These are phyloP conservation scores for Serendipita sp. DNA, from an alignment of 768 basidiomycete species.

Conservation along the genomic window DNA sequence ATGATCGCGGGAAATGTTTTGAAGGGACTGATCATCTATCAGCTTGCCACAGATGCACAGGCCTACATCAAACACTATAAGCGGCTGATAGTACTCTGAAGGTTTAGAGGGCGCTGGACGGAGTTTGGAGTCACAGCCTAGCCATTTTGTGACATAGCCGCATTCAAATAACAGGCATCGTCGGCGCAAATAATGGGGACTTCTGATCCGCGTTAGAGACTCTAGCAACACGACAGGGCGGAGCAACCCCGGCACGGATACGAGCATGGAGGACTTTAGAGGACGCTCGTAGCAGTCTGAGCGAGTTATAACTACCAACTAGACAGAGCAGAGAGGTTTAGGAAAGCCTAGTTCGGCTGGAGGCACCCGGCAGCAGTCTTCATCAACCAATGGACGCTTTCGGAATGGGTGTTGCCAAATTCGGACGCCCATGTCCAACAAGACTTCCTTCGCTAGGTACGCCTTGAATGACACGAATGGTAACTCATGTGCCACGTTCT, in stretches of 20 bases:
- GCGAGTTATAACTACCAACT: not conserved
- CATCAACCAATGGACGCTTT: not conserved
- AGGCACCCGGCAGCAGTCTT: not conserved
- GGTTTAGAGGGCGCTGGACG: not conserved
- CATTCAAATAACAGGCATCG: not conserved
- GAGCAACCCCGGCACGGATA: not conserved
- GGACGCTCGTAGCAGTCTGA: not conserved
- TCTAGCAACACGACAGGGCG: not conserved
- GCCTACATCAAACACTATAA: slow-evolving; percentile 4
- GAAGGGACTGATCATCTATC: not conserved
- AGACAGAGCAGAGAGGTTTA: not conserved
- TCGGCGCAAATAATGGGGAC: not conserved
- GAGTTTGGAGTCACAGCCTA: not conserved
- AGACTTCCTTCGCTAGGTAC: not conserved
- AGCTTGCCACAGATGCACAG: slow-evolving; percentile 1
- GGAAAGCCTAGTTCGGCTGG: not conserved
- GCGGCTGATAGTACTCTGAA: not conserved
- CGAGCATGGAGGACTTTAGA: not conserved
- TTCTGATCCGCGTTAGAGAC: slow-evolving; percentile 6
- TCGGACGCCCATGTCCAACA: no score
- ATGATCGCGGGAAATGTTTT: not conserved
- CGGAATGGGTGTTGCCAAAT: not conserved
- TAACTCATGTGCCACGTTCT: not conserved
- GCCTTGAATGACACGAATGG: not conserved
- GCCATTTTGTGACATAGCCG: not conserved